Evolutionary conservation across 1,284 basidiomycete species (phyloP).

Genomic region (Stygiomarasmius scandens): DNA sequence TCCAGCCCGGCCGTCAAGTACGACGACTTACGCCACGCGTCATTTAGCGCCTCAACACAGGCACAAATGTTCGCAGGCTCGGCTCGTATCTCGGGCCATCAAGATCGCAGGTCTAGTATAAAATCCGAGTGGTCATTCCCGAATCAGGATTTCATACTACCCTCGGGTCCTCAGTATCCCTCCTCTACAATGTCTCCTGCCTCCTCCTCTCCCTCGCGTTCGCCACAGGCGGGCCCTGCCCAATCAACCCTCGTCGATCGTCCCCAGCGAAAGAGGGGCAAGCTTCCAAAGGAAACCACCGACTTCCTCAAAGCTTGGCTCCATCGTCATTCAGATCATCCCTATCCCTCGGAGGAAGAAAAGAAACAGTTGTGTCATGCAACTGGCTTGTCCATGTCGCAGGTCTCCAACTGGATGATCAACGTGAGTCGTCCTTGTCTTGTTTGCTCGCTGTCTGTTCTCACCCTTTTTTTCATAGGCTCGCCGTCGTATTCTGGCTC

Average conservation of each 20-base stretch:
- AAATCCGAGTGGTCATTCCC: conserved; percentile 55
- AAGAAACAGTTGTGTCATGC: conserved; percentile 87
- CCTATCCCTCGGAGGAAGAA: conserved; percentile 89
- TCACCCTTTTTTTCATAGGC: conserved; percentile 47
- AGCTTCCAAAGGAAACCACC: conserved; percentile 88
- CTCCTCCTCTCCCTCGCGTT: conserved; percentile 51
- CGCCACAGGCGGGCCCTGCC: conserved; percentile 51
- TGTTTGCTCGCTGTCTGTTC: conserved; percentile 19
- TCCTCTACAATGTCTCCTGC: conserved; percentile 44
- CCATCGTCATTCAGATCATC: conserved; percentile 85
- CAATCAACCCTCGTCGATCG: conserved; percentile 65
- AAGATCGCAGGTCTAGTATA: conserved; percentile 60
- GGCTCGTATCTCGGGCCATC: conserved; percentile 70
- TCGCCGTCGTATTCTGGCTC: conserved; percentile 78
- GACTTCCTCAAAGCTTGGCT: conserved; percentile 91
- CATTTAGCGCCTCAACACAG: conserved; percentile 58
- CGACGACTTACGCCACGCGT: conserved; percentile 68
- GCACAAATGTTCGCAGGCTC: conserved; percentile 64
- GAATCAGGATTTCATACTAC: conserved; percentile 43
- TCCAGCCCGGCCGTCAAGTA: conserved; percentile 58
- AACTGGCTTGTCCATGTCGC: conserved; percentile 84
- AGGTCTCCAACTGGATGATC: conserved; percentile 92
- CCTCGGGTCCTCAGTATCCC: conserved; percentile 40
- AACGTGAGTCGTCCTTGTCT: conserved; percentile 56
- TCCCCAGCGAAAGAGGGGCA: conserved; percentile 78